Percentiles rank a stretch among this genome's conserved stretches.
These are phyloP conservation scores for Tuber umbilicatum DNA, from an alignment of 495 filamentous ascomycete species.

Conservation along the genomic window DNA sequence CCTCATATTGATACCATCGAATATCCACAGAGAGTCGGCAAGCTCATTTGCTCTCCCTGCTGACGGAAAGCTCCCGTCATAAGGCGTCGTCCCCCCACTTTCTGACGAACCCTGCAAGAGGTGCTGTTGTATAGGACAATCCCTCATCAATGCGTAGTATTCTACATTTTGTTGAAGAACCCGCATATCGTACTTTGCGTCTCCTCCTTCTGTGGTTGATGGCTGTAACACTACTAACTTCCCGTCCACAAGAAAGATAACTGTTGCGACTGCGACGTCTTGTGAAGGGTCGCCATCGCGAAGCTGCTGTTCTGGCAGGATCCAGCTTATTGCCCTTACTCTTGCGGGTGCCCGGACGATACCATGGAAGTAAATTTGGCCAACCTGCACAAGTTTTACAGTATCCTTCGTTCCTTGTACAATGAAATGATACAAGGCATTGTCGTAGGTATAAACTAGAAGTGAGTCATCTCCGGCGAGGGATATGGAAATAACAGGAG, in stretches of 20 bases:
- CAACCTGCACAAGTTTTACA: constrained; percentile 79
- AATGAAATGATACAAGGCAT: constrained; percentile 89
- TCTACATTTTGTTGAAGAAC: constrained; percentile 93
- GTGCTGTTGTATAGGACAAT: constrained; percentile 52
- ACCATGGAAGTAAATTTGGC: constrained; percentile 93
- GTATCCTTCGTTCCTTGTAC: constrained; percentile 62
- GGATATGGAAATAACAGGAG: constrained; percentile 78
- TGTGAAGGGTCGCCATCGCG: constrained; percentile 89
- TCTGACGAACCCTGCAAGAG: constrained; percentile 31
- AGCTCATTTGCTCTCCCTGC: constrained; percentile 51
- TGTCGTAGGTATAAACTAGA: constrained; percentile 93
- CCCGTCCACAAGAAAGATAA: constrained; percentile 90
- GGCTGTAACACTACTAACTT: constrained; percentile 92
- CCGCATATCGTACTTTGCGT: constrained; percentile 95
- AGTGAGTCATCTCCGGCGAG: constrained; percentile 88
- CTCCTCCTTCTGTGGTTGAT: constrained; percentile 64
- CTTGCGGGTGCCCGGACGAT: constrained; percentile 89
- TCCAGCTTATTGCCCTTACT: constrained; percentile 91
- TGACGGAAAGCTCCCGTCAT: constrained; percentile 29
- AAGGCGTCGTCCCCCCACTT: constrained; percentile 18
- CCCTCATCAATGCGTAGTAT: constrained; percentile 85
- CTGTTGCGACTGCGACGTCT: constrained; percentile 88
- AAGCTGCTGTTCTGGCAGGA: constrained; percentile 84
- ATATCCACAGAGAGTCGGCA: constrained; percentile 86
- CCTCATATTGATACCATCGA: constrained; percentile 71